Percentiles rank a stretch among this genome's conserved stretches.
phyloP scores from a whole-genome alignment of 768 basidiomycete genomes.

The Cyathus striatus region DNA sequence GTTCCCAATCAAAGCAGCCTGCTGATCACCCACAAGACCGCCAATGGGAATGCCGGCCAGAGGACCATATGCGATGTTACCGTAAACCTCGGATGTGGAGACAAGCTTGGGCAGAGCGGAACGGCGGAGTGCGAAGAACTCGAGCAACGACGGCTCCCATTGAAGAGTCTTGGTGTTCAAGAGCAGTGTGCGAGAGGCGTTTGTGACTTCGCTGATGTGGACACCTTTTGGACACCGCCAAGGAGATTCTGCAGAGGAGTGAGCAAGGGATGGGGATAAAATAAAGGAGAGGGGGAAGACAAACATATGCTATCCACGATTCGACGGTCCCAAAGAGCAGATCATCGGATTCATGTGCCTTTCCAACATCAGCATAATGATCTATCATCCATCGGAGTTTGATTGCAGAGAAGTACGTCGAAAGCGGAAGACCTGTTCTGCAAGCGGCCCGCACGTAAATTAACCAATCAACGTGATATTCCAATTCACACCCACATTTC shows the following conservation, averaged over 20 bases:
- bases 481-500: constrained; percentile 53
- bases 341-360: constrained; percentile 77
- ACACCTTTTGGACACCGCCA: constrained; percentile 67
- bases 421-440: constrained; percentile 82
- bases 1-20: constrained; percentile 94
- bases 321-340: constrained; percentile 94
- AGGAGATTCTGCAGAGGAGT: constrained; percentile 60
- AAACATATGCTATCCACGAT: constrained; percentile 91
- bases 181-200: constrained; percentile 93
- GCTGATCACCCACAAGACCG: constrained; percentile 97
- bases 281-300: constrained; percentile 9
- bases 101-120: constrained; percentile 84
- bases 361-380: constrained; percentile 67
- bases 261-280: neutral
- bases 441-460: neutral
- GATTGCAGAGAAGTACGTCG: constrained; percentile 97
- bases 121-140: constrained; percentile 78
- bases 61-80: constrained; percentile 60
- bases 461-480: too few relatives aligned
- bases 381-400: constrained; percentile 98
- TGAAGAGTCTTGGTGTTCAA: constrained; percentile 75
- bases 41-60: constrained; percentile 79
- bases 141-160: constrained; percentile 80
- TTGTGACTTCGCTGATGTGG: constrained; percentile 90
- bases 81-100: constrained; percentile 91